These are phyloP conservation scores for Physcia stellaris DNA, from an alignment of 495 filamentous ascomycete genomes.

Conservation along the genomic window DNA sequence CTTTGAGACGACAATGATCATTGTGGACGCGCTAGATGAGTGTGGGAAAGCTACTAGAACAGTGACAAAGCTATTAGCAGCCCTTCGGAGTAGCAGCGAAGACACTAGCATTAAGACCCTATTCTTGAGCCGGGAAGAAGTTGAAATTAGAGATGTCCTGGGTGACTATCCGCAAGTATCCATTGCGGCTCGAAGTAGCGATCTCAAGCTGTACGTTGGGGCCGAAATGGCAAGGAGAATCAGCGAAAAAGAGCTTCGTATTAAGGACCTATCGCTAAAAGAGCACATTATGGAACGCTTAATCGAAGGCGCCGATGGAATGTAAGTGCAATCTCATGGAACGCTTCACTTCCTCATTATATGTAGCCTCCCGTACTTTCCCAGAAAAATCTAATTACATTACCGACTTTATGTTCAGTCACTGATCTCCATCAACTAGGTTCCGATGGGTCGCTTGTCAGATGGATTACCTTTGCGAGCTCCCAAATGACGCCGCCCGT, in stretches of 20 bases:
- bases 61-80: conserved; percentile 9
- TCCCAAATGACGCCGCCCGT: conserved; percentile 17
- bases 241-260: conserved; percentile 9
- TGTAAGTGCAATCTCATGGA: conserved; percentile 10
- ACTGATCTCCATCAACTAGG: conserved; percentile 11
- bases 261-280: conserved; percentile 16
- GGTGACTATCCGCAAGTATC: conserved; percentile 14
- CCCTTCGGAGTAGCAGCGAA: conserved; percentile 7
- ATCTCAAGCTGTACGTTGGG: conserved; percentile 21
- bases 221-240: conserved; percentile 21
- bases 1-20: conserved; percentile 14
- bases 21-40: conserved; percentile 25
- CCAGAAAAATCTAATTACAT: not conserved
- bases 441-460: conserved; percentile 30
- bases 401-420: not conserved
- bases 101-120: conserved; percentile 11
- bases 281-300: conserved; percentile 21
- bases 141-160: conserved; percentile 13
- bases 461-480: conserved; percentile 24
- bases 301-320: conserved; percentile 18
- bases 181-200: conserved; percentile 19
- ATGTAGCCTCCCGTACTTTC: not conserved
- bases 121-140: conserved; percentile 16
- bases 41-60: conserved; percentile 5
- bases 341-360: not conserved